phyloP scores from a whole-genome alignment of 768 basidiomycete genomes.

The Trametes villosa region DNA sequence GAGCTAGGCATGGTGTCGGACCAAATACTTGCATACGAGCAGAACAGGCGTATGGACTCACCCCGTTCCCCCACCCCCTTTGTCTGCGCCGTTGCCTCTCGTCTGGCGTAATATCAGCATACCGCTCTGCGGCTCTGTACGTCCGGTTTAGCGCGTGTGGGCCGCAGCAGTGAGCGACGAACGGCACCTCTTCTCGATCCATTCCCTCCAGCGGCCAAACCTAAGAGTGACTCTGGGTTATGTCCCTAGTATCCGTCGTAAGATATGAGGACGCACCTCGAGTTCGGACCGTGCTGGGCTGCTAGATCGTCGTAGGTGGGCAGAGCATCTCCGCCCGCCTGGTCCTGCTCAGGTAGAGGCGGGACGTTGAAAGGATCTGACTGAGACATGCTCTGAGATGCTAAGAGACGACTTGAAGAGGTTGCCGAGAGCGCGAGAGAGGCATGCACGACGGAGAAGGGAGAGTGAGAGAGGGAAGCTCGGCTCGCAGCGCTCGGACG shows the following conservation, averaged over 20 bases:
- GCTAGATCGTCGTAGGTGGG: conserved; percentile 86
- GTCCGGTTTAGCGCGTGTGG: conserved; percentile 6
- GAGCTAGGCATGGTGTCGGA: conserved; percentile 1
- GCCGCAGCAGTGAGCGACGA: neutral
- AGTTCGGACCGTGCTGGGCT: conserved; percentile 77
- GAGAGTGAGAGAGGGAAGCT: neutral
- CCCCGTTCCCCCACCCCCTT: conserved; percentile 72
- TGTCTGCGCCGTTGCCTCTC: conserved; percentile 59
- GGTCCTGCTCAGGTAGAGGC: conserved; percentile 44
- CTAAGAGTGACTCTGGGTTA: conserved; percentile 39
- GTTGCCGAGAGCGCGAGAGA: neutral
- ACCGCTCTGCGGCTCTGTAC: conserved; percentile 81
- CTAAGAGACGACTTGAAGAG: neutral
- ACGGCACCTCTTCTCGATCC: conserved; percentile 83
- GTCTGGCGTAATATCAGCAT: conserved; percentile 64
- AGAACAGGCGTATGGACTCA: conserved; percentile 27
- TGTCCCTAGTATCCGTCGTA: neutral
- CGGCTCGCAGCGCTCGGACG: conserved; percentile 5
- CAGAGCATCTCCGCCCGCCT: conserved; percentile 54
- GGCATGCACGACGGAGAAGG: conserved; percentile 1
- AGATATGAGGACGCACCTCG: conserved; percentile 53
- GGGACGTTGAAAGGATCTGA: conserved; percentile 20
- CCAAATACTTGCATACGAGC: neutral
- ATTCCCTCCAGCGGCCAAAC: conserved; percentile 84
- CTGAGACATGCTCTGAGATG: conserved; percentile 12